Percentiles rank a stretch among this genome's conserved stretches.
Conservation (phyloP, 495 filamentous ascomycete genomes). For the Filosporella fistucella region DNA sequence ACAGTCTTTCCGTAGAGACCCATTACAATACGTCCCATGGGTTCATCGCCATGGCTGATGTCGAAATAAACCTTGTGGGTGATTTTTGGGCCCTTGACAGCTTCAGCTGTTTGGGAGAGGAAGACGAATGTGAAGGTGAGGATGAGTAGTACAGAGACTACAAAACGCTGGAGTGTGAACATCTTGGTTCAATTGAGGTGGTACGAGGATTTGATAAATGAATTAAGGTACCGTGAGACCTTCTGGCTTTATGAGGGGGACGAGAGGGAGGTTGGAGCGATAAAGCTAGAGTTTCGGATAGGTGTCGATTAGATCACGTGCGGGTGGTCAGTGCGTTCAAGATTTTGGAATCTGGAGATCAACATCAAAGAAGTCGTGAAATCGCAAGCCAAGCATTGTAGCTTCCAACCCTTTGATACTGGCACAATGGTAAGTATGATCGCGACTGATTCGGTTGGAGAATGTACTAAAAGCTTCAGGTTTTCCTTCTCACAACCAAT, state of each 20-base stretch:
- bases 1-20: conserved; percentile 98
- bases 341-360: conserved; percentile 1
- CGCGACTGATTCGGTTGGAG: conserved; percentile 10
- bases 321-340: conserved; percentile 2
- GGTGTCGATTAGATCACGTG: conserved; percentile 15
- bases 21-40: conserved; percentile 81
- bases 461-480: conserved; percentile 38
- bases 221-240: conserved; percentile 4
- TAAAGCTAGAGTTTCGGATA: conserved; percentile 18
- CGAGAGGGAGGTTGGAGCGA: conserved; percentile 1
- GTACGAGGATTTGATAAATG: conserved; percentile 4
- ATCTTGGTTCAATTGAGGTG: conserved; percentile 33
- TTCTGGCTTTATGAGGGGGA: conserved; percentile 2
- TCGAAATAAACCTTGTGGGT: conserved; percentile 98
- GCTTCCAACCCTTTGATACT: background rate
- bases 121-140: conserved; percentile 67
- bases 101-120: conserved; percentile 65
- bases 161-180: conserved; percentile 51
- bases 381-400: background rate
- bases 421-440: conserved; percentile 29
- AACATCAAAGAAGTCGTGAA: background rate
- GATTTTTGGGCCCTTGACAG: conserved; percentile 91
- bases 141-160: conserved; percentile 68
- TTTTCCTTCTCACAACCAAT: conserved; percentile 79
- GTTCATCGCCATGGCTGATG: conserved; percentile 83